Evolutionary conservation across 768 basidiomycete species (phyloP), one percentile per base, ranked within the genome.

Genomic region (Xerocomus potaroensis): DNA sequence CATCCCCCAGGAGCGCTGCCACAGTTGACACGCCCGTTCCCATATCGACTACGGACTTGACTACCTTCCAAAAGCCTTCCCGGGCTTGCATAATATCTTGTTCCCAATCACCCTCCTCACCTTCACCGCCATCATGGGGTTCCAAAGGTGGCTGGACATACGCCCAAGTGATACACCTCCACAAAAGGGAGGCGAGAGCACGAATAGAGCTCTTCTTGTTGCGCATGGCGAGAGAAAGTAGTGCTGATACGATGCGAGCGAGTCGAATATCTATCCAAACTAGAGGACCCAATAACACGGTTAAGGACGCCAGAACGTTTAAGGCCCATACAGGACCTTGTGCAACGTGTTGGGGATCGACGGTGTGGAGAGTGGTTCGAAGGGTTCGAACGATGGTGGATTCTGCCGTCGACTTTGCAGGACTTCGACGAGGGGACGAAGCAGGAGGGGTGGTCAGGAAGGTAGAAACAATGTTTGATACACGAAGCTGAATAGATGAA

Each of bases 301-400:
- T 71, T 42, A 90, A 66, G 49, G 74, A 72, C 0, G 83, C 79
- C 2, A 89, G 67, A 26, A 88, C 82, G 49, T 76, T 77, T 43
- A 87, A 69, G 5, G 77, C 82, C 89, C 89, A 91, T 1, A 84
- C 80, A 8, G 89, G 87, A 1, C 87, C 86, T 56, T 88, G 83
- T 1, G 86, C 84, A 8, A 76, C 76, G 50, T 83, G 76, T 6
- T 65, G 61, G 2, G 81, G 81, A 6, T 84, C 81, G 4, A 69
- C 62, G 1, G 75, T 70, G 14, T 64, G 64, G 37, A 90, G 67
- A 1, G 83, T 84, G 1, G 79, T 79, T 22, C 84, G 79, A 5
- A 90, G 71, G 1, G 84, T 84, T 41, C 83, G 79, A 30, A 82
- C 62, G 48, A 89, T 83, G 3, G 66, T 29, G 1, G 81, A 64